Evolutionary conservation across 805 yeast species (phyloP), one percentile per base, ranked within the genome.

Genomic region (Barnettozyma siamensis): DNA sequence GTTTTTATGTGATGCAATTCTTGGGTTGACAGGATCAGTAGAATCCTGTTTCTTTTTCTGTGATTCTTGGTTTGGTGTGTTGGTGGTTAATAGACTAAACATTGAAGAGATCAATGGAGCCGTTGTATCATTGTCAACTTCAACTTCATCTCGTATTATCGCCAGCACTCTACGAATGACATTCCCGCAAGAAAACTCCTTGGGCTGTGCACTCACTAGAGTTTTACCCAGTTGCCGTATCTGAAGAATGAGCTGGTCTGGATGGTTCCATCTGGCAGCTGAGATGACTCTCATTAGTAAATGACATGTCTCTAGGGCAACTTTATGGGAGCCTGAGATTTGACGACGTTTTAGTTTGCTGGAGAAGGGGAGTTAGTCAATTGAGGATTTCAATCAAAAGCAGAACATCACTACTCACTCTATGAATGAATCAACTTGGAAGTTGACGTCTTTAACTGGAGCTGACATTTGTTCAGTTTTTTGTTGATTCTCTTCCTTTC

Each of bases 131-230:
- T 53, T 54, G 19, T 55, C 59, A 28, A 62, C 59, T 21, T 41
- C 44, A 24, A 82, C 75, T 59, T 89, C 96, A 52, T 93, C 98
- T 53, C 98, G 72, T 38, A 91, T 79, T 41, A 86, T 66, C 1
- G 95, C 88, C 48, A 93, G 67, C 1, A 91, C 89, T 58, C 99
- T 74, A 59, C 98, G 76, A 15, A 91, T 83, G 30, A 93, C 82
- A 60, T 93, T 93, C 9, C 98, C 98, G 41, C 89, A 78, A 3
- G 88, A 76, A 51, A 88, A 80, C 53, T 89, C 95, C 48, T 87
- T 75, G 7, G 98, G 97, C 56, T 86, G 93, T 3, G 97, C 95
- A 19, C 72, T 75, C 30, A 78, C 77, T 36, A 93, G 65, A 26
- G 73, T 65, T 31, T 67, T 67, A 8, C 98, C 99, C 16, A 89